Evolutionary conservation across 2,329 filamentous ascomycete genomes (phyloP).

Genomic region (Penicillium occitanis): DNA sequence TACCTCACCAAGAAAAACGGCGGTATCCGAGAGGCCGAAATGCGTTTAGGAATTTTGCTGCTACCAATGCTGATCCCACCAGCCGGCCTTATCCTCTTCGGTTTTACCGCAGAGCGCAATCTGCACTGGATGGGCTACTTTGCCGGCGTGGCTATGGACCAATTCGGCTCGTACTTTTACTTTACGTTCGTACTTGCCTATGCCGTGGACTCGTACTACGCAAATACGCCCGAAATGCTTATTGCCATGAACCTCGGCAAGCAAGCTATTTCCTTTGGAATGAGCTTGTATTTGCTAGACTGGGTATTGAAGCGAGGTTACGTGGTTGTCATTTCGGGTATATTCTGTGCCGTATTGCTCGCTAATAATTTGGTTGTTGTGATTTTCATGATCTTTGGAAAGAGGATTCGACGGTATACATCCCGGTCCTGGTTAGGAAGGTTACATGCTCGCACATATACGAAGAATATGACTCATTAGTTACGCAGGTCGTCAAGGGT

Average conservation of each 20-base stretch:
- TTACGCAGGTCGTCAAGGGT: neutral
- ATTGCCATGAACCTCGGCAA: slow-evolving; percentile 61
- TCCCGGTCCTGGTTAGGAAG: slow-evolving; percentile 50
- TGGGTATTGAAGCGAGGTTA: slow-evolving; percentile 55
- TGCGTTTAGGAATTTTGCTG: slow-evolving; percentile 39
- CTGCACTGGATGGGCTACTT: slow-evolving; percentile 49
- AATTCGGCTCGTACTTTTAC: slow-evolving; percentile 55
- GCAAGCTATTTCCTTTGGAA: slow-evolving; percentile 56
- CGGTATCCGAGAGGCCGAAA: slow-evolving; percentile 44
- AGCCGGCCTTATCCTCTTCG: slow-evolving; percentile 35
- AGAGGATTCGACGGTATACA: slow-evolving; percentile 51
- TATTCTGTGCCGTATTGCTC: slow-evolving; percentile 51
- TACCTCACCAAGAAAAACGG: slow-evolving; percentile 40
- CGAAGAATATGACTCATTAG: slow-evolving; percentile 19
- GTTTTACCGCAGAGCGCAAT: slow-evolving; percentile 32
- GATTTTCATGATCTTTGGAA: slow-evolving; percentile 54
- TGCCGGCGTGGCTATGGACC: slow-evolving; percentile 50
- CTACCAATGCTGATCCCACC: slow-evolving; percentile 34
- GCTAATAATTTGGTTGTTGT: slow-evolving; percentile 52
- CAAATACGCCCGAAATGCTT: slow-evolving; percentile 63
- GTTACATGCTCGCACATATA: slow-evolving; percentile 43
- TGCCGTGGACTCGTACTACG: slow-evolving; percentile 59
- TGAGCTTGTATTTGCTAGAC: slow-evolving; percentile 52
- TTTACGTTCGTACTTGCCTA: slow-evolving; percentile 62
- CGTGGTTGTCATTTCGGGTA: slow-evolving; percentile 53